Base-by-base conservation (phyloP, 140 eudicot species). In the Erigeron philadelphicus region DNA sequence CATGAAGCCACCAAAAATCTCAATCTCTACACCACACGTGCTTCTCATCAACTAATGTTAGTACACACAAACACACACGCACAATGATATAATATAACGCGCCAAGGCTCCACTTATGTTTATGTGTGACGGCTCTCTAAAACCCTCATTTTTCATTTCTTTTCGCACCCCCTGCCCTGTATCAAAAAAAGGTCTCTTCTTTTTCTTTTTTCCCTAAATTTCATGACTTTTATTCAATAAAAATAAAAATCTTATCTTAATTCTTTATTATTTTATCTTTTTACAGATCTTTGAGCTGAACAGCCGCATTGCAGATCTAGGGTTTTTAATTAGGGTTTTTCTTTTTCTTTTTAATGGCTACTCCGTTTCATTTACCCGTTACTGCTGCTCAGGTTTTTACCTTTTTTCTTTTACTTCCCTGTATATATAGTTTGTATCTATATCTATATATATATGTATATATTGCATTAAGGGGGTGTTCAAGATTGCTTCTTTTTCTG, bases 361-460 rank as follows among this genome's bases (percentile, higher is more conserved):
- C 88, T 43, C 83, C 93, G 48, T 85, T 80, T 85, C 89, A 80
- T 68, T 68, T 85, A 55, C 87, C 92, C 0, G 82, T 87, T 53
- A 87, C 97, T 66, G 97, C 97, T 68, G 89, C 95, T 70, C 95
- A 90, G 90, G 97, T 88, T 8, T 11, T 66, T 53, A 61, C 38
- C 38, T 31, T 4, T 25, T 2, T 31, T 31, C 38, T 31, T 31
- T 31, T 31, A 31, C 38, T 31, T 31, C 38, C 38, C 38, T 31
- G 38, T 31, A 31, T 31, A 4, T 31, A 31, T 31, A 31, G 38
- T 31, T 31, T 31, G 3, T 31, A 31, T 31, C 38, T 31, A 21
- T 21, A 21, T 21, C 0, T 21, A 21, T 21, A 21, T 21, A 21
- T 31, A 31, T 31, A 31, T 31, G 4, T 31, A 31, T 31, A 1